Percentiles rank a stretch among this genome's conserved stretches.
phyloP scores from a whole-genome alignment of 179 eudicot genomes.

The Patellifolia procumbens region DNA sequence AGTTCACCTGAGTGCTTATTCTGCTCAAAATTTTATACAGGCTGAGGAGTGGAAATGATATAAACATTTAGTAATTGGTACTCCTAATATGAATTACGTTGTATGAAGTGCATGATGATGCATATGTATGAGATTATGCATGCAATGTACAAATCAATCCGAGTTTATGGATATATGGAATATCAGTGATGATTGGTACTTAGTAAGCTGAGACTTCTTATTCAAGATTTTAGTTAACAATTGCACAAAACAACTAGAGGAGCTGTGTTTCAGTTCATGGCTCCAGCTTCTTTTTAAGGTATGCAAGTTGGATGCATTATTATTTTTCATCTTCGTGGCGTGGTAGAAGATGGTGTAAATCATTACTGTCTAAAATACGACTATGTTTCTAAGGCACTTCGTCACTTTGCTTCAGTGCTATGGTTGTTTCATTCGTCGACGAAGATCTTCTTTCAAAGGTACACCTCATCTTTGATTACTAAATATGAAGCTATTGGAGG shows the following conservation, averaged over 20 bases:
- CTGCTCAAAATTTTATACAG: slow-evolving; percentile 38
- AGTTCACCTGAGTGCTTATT: slow-evolving; percentile 32
- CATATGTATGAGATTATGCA: neutral
- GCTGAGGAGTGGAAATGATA: slow-evolving; percentile 37
- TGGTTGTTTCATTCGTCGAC: neutral
- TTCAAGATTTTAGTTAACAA: neutral
- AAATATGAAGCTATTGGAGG: too few species aligned
- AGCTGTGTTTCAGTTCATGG: neutral
- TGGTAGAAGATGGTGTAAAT: neutral
- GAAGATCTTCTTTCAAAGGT: neutral
- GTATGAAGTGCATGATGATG: neutral
- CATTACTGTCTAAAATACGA: neutral
- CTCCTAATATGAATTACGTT: neutral
- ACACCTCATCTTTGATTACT: neutral
- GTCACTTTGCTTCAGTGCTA: neutral
- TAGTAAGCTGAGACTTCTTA: neutral
- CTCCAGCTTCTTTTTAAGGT: slow-evolving; percentile 1
- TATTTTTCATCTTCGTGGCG: neutral
- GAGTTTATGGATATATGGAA: neutral
- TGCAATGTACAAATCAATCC: neutral
- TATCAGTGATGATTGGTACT: neutral
- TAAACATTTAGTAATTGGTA: neutral
- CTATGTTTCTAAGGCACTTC: too few species aligned
- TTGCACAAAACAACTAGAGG: neutral
- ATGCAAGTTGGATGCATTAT: neutral